Conservation (phyloP, 1,284 basidiomycete species). For the Gymnopus androsaceus region DNA sequence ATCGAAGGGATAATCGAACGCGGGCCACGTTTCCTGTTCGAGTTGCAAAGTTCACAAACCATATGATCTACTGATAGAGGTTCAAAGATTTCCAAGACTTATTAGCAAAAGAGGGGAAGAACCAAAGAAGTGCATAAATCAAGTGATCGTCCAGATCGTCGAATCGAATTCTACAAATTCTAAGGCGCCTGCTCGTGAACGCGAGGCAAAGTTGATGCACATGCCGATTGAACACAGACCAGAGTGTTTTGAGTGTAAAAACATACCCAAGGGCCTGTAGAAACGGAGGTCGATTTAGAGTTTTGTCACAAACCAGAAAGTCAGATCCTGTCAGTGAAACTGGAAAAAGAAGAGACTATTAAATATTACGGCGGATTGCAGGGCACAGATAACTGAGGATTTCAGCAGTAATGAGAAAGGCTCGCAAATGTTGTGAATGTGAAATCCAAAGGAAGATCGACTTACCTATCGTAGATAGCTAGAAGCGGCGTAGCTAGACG, state of each 20-base stretch:
- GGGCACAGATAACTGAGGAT: too few species aligned
- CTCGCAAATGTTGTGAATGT: too few species aligned
- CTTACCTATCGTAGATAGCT: too few species aligned
- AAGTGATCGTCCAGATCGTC: not conserved
- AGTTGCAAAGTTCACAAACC: not conserved
- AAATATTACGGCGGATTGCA: too few species aligned
- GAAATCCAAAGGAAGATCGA: too few species aligned
- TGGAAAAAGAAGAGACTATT: too few species aligned
- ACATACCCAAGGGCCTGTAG: too few species aligned
- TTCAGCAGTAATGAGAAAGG: too few species aligned
- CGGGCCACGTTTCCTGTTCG: not conserved
- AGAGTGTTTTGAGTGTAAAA: constrained; percentile 16
- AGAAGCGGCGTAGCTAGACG: not conserved
- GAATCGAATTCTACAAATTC: constrained; percentile 4
- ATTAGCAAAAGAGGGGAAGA: not conserved
- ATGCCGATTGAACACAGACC: constrained; percentile 7
- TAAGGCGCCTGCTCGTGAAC: constrained; percentile 13
- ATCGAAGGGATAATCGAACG: not conserved
- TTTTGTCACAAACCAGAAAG: too few species aligned
- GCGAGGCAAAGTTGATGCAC: constrained; percentile 14
- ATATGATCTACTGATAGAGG: not conserved
- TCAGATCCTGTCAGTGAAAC: too few species aligned
- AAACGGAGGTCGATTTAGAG: too few species aligned
- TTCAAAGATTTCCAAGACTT: not conserved
- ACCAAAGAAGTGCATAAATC: not conserved